Evolutionary conservation across 108 stramenopile genomes (phyloP), one percentile per base, ranked within the genome.

Genomic region (Nannochloropsis salina): DNA sequence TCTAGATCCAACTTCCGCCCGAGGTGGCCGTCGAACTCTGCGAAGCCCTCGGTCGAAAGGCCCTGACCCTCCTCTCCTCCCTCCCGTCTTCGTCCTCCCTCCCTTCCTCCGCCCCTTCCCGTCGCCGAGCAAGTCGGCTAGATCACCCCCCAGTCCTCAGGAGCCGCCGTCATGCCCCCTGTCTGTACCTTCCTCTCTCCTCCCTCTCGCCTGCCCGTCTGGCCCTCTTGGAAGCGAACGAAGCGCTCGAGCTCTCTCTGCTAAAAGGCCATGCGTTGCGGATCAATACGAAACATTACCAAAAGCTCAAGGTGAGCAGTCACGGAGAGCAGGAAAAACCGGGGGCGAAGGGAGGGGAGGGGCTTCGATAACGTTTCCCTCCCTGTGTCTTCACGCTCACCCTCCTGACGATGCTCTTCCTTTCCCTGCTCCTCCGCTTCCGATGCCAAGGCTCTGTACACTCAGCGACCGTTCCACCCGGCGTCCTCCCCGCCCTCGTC

Each of bases 271-370:
- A 74, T n/a, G 61, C 61, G 2, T 74, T 74, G 6, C 15, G 61
- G 61, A 74, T 74, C 61, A 74, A 74, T n/a, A n/a, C 15, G 2
- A 74, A 74, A n/a, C 61, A 74, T 74, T 74, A 74, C 8, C 61
- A 74, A n/a, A 74, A 74, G 61, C 61, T 74, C 61, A 74, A 74
- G 61, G 61, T 74, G n/a, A n/a, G 61, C 20, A 74, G 61, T 31
- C 20, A 74, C 61, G 4, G 61, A 74, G n/a, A n/a, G 8, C 3
- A 74, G 61, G 61, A 51, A 15, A 12, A 15, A 15, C 47, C 12
- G 47, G 47, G 15, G 61, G 61, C 20, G 61, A 74, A 74, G 15
- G n/a, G 61, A 74, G 15, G 2, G 1, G 8, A 74, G n/a, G 61
- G 61, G 61, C 61, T 15, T n/a, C 1, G 61, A 3, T 15, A 74